These are phyloP conservation scores for Pulveroboletus sp. DNA, from an alignment of 768 basidiomycete genomes.

Conservation along the genomic window DNA sequence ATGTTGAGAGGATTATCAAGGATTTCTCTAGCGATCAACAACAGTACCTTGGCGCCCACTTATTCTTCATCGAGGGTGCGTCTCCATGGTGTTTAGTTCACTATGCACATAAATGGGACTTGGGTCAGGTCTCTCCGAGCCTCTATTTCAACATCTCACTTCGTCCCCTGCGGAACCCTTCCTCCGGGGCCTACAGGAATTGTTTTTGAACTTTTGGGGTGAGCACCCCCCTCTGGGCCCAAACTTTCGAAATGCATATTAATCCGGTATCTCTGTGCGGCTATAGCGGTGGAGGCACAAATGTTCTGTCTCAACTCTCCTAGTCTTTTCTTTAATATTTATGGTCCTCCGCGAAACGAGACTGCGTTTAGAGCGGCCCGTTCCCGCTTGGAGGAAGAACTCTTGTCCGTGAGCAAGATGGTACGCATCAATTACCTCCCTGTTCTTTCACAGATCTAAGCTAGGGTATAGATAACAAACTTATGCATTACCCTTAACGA, in stretches of 20 bases:
- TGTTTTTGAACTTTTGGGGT: slow-evolving; percentile 95
- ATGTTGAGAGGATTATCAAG: slow-evolving; percentile 85
- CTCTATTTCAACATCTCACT: slow-evolving; percentile 71
- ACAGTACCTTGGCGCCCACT: slow-evolving; percentile 79
- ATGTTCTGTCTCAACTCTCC: slow-evolving; percentile 80
- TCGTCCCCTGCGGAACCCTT: slow-evolving; percentile 74
- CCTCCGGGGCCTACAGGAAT: slow-evolving; percentile 76
- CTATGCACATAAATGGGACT: neutral
- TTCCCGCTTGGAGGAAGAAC: slow-evolving; percentile 82
- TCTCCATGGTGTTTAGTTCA: neutral
- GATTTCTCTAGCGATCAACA: slow-evolving; percentile 71
- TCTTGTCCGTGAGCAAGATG: slow-evolving; percentile 70
- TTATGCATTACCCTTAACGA: slow-evolving; percentile 89
- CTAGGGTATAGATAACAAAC: slow-evolving; percentile 69
- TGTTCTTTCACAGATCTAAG: neutral
- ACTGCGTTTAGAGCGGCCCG: slow-evolving; percentile 64
- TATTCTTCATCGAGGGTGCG: slow-evolving; percentile 93
- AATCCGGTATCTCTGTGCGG: slow-evolving; percentile 4
- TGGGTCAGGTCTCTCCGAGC: slow-evolving; percentile 67
- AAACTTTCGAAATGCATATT: slow-evolving; percentile 4
- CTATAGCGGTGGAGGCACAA: slow-evolving; percentile 79
- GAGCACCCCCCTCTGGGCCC: slow-evolving; percentile 27
- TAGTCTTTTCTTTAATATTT: slow-evolving; percentile 82
- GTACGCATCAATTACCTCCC: slow-evolving; percentile 33
- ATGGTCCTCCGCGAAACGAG: slow-evolving; percentile 77